Evolutionary conservation across 2,329 filamentous ascomycete genomes (phyloP).

Genomic region (Orbilia oligospora): DNA sequence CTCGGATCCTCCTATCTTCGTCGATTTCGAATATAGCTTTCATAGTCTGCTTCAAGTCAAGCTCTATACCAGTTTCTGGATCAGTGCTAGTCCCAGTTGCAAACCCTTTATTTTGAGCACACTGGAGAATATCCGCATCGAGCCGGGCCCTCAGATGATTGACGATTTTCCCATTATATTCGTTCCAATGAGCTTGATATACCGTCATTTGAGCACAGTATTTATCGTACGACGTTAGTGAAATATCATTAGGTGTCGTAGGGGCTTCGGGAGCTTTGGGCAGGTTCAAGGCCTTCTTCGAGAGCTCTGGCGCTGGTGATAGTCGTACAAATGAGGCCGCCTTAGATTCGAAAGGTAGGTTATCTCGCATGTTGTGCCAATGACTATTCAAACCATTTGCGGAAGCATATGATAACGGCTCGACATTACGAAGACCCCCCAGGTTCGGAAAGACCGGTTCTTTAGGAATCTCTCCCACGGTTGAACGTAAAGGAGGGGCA

Average conservation of each 20-base stretch:
- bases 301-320: slow-evolving; percentile 14
- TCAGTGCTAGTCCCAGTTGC: slow-evolving; percentile 44
- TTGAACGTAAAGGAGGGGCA: not conserved
- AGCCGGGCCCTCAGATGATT: slow-evolving; percentile 50
- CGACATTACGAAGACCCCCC: slow-evolving; percentile 36
- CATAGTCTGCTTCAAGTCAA: slow-evolving; percentile 41
- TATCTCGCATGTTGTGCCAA: slow-evolving; percentile 42
- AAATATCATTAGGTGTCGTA: slow-evolving; percentile 3
- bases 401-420: slow-evolving; percentile 42
- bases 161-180: slow-evolving; percentile 56
- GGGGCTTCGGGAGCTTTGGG: slow-evolving; percentile 35
- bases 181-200: slow-evolving; percentile 59
- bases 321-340: slow-evolving; percentile 29
- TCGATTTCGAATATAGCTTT: slow-evolving; percentile 41
- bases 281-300: not conserved
- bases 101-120: slow-evolving; percentile 56
- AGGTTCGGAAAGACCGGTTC: slow-evolving; percentile 21
- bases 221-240: slow-evolving; percentile 39
- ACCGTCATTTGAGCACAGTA: slow-evolving; percentile 48
- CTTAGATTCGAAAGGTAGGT: slow-evolving; percentile 50
- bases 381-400: slow-evolving; percentile 38
- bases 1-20: slow-evolving; percentile 45
- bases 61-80: slow-evolving; percentile 21
- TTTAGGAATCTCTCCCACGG: not conserved
- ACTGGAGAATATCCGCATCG: slow-evolving; percentile 45